Evolutionary conservation across 257 asterid genomes (phyloP), one percentile per base, ranked within the genome.

Genomic region (Verbascum thapsus): DNA sequence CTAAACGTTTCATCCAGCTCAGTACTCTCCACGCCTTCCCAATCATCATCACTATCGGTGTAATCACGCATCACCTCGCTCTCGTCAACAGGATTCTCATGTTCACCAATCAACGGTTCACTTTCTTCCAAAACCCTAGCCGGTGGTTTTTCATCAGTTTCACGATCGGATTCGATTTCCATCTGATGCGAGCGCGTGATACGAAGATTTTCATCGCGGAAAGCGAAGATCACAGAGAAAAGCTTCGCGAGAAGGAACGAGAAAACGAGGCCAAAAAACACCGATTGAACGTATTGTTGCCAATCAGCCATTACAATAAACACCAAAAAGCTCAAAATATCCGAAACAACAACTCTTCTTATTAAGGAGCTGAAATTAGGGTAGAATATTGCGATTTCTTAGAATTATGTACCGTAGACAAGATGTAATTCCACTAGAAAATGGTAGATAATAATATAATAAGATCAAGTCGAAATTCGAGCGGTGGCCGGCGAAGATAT

Each of bases 21-120:
- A 59, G 91, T 86, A 58, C 85, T 83, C 83, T 86, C 95, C 6
- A 86, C 91, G 22, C 95, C 95, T 69, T 84, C 95, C 95, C 95
- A 84, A 66, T 81, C 95, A 70, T 82, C 84, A 26, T 84, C 88
- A 49, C 78, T 74, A 8, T 85, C 69, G 53, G 63, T 72, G 64
- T 76, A 70, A 20, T 58, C 73, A 23, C 66, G 38, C 6, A 3
- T 60, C 12, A 15, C 67, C 3, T 16, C 67, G 35, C 38, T 65
- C 38, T 39, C 70, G 11, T 5, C 43, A 26, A 30, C 66, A 0
- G 17, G 8, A 39, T 35, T 54, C 32, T 44, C 53, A 54, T 63
- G 47, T n/a, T 16, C 72, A 15, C 44, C 30, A 49, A 74, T 49
- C 61, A 84, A 66, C 58, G 75, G 76, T 63, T 71, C 64, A 13